Evolutionary conservation across 2,329 filamentous ascomycete species (phyloP), one percentile per base, ranked within the genome.

Genomic region (Trichothecium roseum): DNA sequence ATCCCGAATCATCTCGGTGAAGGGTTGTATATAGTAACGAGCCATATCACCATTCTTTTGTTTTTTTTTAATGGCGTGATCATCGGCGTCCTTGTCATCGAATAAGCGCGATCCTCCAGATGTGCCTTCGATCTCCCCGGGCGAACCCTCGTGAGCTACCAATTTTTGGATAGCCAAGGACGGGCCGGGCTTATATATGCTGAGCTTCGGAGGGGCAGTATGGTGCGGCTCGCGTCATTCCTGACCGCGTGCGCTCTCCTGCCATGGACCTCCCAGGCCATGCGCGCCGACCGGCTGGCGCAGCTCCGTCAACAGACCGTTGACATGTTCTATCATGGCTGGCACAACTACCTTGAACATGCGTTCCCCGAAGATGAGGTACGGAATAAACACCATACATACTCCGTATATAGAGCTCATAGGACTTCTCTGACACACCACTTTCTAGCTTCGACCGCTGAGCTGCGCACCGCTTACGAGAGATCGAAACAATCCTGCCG

Each of bases 281-380:
- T 81, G 74, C 65, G 65, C 28, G 59, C 67, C n/a, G 63, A 63
- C 40, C 66, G 63, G 47, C 62, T 79, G 40, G 63, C 66, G 33
- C 61, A 69, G 46, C 56, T 81, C 48, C 68, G 76, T 36, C 66
- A 64, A 44, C 69, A 77, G 39, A 78, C 75, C 9, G 72, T 78
- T 39, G 71, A 84, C 47, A 86, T 96, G 72, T 96, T 96, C 66
- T 94, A 94, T 59, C 91, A 98, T 67, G 91, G 91, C 40, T 96
- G 80, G 64, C 79, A 88, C 61, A 94, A 89, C 58, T 98, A 98
- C 65, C 91, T 95, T 79, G 63, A 74, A 45, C 71, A 94, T 58
- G 91, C 88, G 39, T 98, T 95, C 52, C 91, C 91, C 10, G 91
- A 96, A 59, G 91, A 98, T 53, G 91, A 91, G 72, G 76, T 78